phyloP scores from a whole-genome alignment of 306 rosid species.

The Betula pendula region DNA sequence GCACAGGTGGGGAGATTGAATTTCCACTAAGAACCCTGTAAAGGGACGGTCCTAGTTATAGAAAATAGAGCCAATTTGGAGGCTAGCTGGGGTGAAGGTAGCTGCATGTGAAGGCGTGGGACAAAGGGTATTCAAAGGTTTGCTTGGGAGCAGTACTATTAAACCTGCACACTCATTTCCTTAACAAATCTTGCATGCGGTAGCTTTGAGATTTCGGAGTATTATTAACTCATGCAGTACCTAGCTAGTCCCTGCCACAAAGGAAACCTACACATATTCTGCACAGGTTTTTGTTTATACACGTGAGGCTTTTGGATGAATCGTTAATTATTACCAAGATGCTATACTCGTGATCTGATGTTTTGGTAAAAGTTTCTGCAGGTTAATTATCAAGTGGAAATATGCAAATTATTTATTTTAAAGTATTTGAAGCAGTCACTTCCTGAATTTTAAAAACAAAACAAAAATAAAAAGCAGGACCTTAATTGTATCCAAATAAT shows the following conservation, averaged over 20 bases:
- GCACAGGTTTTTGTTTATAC: background rate
- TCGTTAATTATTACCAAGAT: background rate
- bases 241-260: background rate
- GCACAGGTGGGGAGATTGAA: no score
- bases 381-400: no score
- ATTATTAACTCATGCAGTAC: background rate
- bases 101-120: slow-evolving; percentile 11
- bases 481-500: no score
- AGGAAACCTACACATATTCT: background rate
- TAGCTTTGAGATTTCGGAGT: background rate
- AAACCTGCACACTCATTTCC: background rate
- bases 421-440: no score
- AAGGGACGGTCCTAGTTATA: background rate
- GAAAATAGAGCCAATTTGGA: background rate
- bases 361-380: no score
- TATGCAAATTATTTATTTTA: no score
- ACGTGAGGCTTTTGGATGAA: background rate
- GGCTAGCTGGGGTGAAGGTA: background rate
- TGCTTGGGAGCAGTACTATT: no score
- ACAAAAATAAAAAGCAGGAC: background rate
- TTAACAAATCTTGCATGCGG: slow-evolving; percentile 2
- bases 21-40: no score
- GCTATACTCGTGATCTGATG: no score
- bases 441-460: no score
- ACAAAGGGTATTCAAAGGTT: background rate